Conservation (phyloP, 169 alveolate species). For the Ichthyophthirius multifiliis region DNA sequence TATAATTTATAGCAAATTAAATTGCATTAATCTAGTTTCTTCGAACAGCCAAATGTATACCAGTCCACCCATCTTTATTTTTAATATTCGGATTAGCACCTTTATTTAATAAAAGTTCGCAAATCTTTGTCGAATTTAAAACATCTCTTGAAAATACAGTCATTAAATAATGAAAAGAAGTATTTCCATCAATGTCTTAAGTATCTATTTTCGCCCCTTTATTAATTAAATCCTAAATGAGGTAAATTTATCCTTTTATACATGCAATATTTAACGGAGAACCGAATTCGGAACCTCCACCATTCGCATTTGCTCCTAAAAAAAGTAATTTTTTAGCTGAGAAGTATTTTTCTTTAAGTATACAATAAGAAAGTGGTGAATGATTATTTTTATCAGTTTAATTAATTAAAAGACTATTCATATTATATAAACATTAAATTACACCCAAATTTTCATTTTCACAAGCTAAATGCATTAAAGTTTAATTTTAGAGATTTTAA, state of each 20-base stretch:
- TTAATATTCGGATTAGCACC: constrained; percentile 15
- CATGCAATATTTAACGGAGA: constrained; percentile 26
- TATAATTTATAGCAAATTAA: not conserved
- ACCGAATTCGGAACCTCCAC: constrained; percentile 12
- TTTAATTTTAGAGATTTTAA: not conserved
- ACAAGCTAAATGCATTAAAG: constrained; percentile 19
- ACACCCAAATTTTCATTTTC: constrained; percentile 33
- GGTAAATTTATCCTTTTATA: constrained; percentile 27
- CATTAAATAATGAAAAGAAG: constrained; percentile 35
- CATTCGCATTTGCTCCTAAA: constrained; percentile 14
- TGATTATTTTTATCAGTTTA: constrained; percentile 10
- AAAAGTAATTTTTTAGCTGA: constrained; percentile 22
- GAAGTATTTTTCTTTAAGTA: constrained; percentile 32
- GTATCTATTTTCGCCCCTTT: constrained; percentile 15
- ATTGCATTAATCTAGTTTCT: not conserved
- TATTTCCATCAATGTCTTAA: constrained; percentile 27
- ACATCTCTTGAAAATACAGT: constrained; percentile 30
- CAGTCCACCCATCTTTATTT: constrained; percentile 38
- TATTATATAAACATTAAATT: not conserved
- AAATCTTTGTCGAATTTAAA: not conserved
- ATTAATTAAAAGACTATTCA: constrained; percentile 7
- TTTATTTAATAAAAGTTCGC: not conserved
- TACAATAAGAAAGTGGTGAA: constrained; percentile 19
- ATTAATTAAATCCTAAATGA: constrained; percentile 13
- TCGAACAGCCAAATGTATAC: constrained; percentile 11